These are phyloP conservation scores for Eutrema heterophyllum DNA, from an alignment of 345 rosid species.

Conservation along the genomic window DNA sequence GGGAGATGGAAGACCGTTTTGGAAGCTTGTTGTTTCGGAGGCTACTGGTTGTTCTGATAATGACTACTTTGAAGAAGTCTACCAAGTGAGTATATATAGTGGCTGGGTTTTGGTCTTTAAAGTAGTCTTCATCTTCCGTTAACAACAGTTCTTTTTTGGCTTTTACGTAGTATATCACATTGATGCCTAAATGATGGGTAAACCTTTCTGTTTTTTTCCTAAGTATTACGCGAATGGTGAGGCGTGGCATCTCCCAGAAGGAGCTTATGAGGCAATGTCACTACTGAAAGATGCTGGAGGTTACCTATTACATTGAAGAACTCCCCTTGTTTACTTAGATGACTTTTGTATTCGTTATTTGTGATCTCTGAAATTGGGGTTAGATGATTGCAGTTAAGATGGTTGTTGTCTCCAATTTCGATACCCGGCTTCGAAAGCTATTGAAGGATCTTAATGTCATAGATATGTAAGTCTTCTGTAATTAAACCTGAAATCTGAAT, in stretches of 20 bases:
- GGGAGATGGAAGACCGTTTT: slow-evolving; percentile 91
- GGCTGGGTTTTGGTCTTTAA: not conserved
- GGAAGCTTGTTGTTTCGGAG: slow-evolving; percentile 77
- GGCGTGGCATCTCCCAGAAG: slow-evolving; percentile 88
- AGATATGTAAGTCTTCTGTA: slow-evolving; percentile 48
- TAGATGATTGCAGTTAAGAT: slow-evolving; percentile 58
- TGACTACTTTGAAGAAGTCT: slow-evolving; percentile 84
- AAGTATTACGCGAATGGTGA: slow-evolving; percentile 79
- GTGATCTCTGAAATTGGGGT: slow-evolving; percentile 19
- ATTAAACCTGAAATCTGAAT: not conserved
- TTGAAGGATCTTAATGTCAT: slow-evolving; percentile 70
- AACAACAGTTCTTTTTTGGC: not conserved
- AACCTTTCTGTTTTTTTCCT: not conserved
- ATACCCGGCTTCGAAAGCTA: slow-evolving; percentile 69
- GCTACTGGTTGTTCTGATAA: slow-evolving; percentile 72
- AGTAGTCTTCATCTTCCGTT: not conserved
- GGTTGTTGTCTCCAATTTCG: slow-evolving; percentile 91
- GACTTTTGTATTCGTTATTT: slow-evolving; percentile 10
- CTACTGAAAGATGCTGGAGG: slow-evolving; percentile 85
- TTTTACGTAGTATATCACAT: not conserved
- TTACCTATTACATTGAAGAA: slow-evolving; percentile 18
- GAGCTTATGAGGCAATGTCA: slow-evolving; percentile 56
- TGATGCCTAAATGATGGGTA: not conserved
- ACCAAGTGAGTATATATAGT: slow-evolving; percentile 43
- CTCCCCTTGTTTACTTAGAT: slow-evolving; percentile 11